Percentiles rank a stretch among this genome's conserved stretches.
phyloP scores from a whole-genome alignment of 768 basidiomycete genomes.

The Mycena maculata region DNA sequence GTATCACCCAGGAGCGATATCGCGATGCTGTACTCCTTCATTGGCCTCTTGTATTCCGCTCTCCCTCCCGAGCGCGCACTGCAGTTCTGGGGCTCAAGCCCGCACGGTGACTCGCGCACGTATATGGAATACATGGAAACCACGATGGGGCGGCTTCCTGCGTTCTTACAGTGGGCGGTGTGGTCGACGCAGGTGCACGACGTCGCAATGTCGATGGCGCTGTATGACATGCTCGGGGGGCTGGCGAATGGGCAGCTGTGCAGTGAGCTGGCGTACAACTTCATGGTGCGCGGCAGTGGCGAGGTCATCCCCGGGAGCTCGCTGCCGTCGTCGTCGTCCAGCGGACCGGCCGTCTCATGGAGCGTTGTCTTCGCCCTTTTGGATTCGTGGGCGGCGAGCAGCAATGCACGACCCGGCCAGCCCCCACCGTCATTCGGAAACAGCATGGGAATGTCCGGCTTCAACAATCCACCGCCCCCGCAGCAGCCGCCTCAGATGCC shows the following conservation, averaged over 20 bases:
- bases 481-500: slow-evolving; percentile 55
- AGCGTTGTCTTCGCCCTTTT: slow-evolving; percentile 76
- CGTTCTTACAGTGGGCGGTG: slow-evolving; percentile 91
- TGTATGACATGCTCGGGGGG: slow-evolving; percentile 91
- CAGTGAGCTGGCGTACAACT: slow-evolving; percentile 90
- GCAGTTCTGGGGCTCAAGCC: slow-evolving; percentile 86
- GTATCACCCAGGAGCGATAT: slow-evolving; percentile 81
- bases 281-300: slow-evolving; percentile 81
- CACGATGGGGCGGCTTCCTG: slow-evolving; percentile 70
- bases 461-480: slow-evolving; percentile 51
- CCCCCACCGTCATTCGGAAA: slow-evolving; percentile 56
- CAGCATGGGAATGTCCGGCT: slow-evolving; percentile 31
- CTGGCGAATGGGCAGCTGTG: slow-evolving; percentile 87
- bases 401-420: slow-evolving; percentile 53
- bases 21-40: slow-evolving; percentile 84
- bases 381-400: slow-evolving; percentile 72
- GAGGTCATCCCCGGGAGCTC: slow-evolving; percentile 74
- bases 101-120: slow-evolving; percentile 51
- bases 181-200: slow-evolving; percentile 86
- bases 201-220: slow-evolving; percentile 75
- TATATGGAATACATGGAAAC: slow-evolving; percentile 73
- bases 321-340: slow-evolving; percentile 60
- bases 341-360: slow-evolving; percentile 80
- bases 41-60: slow-evolving; percentile 82
- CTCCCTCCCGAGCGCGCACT: slow-evolving; percentile 82